Evolutionary conservation across 805 yeast species (phyloP).

Genomic region (Saturnispora diversa): DNA sequence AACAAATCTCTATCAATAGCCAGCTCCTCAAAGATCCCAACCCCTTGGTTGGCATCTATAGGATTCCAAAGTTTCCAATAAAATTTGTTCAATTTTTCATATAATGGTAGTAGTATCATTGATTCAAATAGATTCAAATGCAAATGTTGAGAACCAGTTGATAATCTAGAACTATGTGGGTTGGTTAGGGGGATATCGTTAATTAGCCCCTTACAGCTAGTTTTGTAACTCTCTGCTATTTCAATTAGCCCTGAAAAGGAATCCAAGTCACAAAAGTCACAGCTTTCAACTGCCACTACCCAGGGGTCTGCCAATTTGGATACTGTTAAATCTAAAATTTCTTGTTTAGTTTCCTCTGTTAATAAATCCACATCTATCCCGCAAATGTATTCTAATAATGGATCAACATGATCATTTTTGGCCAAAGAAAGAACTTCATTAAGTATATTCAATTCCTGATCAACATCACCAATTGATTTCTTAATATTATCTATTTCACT

Average conservation of each 20-base stretch:
- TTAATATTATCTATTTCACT: conserved; percentile 15
- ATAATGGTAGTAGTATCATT: conserved; percentile 9
- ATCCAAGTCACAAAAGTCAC: conserved; percentile 34
- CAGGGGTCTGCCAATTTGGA: conserved; percentile 21
- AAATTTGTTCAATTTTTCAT: conserved; percentile 4
- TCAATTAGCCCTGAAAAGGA: conserved; percentile 25
- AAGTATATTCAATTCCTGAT: conserved; percentile 4
- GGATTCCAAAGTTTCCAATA: conserved; percentile 7
- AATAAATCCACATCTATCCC: neutral
- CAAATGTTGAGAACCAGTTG: neutral
- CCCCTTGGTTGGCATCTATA: conserved; percentile 6
- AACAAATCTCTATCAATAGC: conserved; percentile 17
- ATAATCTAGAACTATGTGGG: neutral
- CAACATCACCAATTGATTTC: conserved; percentile 2
- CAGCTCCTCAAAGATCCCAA: conserved; percentile 29
- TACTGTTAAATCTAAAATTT: conserved; percentile 14
- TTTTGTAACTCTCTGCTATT: neutral
- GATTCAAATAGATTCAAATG: conserved; percentile 7
- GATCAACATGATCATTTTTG: conserved; percentile 4
- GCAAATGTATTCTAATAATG: conserved; percentile 3
- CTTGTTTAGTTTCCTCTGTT: conserved; percentile 6
- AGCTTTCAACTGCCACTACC: conserved; percentile 20
- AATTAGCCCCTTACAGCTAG: conserved; percentile 10
- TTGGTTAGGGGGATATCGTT: neutral
- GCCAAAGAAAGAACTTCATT: conserved; percentile 9